Base-by-base conservation (phyloP, 208 protist species). In the Borovskyia barvae region DNA sequence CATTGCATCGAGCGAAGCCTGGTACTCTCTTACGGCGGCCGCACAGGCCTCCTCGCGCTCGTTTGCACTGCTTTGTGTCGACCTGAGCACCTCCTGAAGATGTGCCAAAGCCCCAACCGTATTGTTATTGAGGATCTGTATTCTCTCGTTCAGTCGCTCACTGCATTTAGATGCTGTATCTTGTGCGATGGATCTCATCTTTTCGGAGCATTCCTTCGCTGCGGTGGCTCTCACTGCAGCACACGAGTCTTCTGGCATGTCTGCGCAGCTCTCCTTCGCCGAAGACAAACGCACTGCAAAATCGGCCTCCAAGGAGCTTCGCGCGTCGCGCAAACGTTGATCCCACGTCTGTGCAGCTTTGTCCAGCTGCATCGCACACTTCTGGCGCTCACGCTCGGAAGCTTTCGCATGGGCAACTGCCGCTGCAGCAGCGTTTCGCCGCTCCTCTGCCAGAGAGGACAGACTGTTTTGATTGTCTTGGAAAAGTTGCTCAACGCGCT, bases 261-360 rank as follows among this genome's bases (percentile, higher is more conserved):
- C n/a, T n/a, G n/a, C 39, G 45, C 69, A 76, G 29, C 29, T 29
- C 43, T 52, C 25, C 50, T 63, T 36, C 2, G 37, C 11, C 26
- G 41, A 29, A 30, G 53, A 33, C 29, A 65, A 0, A 15, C 62
- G 51, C 8, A 12, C 20, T 17, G 54, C 43, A 41, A 52, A 28
- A 1, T 60, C 62, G 11, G 19, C 32, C n/a, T 36, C 35, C 20
- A 56, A 32, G 3, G 28, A n/a, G 5, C 40, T 20, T 25, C 37
- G 57, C 6, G 51, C 17, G 15, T 41, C 50, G 6, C 39, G 29
- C 4, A 61, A 3, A 3, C n/a, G 25, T 17, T 35, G 33, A 0
- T 56, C 20, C 29, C 45, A 50, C 43, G 29, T 43, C 43, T 53
- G 28, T 30, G 30, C 41, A 0, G 46, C 48, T 15, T 32, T 41